Evolutionary conservation across 345 rosid genomes (phyloP).

Genomic region (Lagerstroemia speciosa): DNA sequence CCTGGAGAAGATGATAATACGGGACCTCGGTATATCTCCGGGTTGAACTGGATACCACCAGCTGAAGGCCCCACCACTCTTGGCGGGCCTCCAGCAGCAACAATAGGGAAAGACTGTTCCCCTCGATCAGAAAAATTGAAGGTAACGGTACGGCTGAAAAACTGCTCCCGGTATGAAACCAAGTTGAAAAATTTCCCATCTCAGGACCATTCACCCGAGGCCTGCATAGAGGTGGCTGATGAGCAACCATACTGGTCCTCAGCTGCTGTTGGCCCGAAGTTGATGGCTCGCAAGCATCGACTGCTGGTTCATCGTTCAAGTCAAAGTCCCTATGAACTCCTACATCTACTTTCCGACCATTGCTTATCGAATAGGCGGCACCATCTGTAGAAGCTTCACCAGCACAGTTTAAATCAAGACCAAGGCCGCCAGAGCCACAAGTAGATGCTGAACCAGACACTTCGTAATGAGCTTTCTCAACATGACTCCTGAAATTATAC

Average conservation of each 20-base stretch:
- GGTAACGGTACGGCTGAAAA: constrained; percentile 53
- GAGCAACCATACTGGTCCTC: constrained; percentile 33
- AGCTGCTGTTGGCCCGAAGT: constrained; percentile 28
- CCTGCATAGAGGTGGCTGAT: constrained; percentile 41
- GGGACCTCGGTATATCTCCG: constrained; percentile 58
- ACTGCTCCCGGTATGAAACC: constrained; percentile 54
- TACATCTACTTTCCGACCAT: constrained; percentile 23
- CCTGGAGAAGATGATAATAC: constrained; percentile 78
- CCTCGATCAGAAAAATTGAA: constrained; percentile 52
- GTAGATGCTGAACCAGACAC: constrained; percentile 18
- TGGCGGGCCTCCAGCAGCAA: constrained; percentile 46
- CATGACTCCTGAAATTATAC: constrained; percentile 17
- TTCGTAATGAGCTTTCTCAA: constrained; percentile 22
- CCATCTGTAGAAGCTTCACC: constrained; percentile 42
- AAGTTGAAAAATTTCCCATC: constrained; percentile 45
- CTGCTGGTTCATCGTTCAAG: constrained; percentile 75
- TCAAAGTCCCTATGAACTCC: constrained; percentile 59
- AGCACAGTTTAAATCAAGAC: constrained; percentile 71
- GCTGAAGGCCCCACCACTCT: constrained; percentile 52
- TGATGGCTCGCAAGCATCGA: constrained; percentile 52
- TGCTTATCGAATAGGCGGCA: constrained; percentile 24
- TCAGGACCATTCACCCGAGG: constrained; percentile 39
- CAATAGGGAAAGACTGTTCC: constrained; percentile 52
- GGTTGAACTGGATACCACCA: constrained; percentile 36
- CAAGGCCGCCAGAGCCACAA: constrained; percentile 61